Evolutionary conservation across 768 basidiomycete genomes (phyloP), one percentile per base, ranked within the genome.

Genomic region (Lenzites betulinus): DNA sequence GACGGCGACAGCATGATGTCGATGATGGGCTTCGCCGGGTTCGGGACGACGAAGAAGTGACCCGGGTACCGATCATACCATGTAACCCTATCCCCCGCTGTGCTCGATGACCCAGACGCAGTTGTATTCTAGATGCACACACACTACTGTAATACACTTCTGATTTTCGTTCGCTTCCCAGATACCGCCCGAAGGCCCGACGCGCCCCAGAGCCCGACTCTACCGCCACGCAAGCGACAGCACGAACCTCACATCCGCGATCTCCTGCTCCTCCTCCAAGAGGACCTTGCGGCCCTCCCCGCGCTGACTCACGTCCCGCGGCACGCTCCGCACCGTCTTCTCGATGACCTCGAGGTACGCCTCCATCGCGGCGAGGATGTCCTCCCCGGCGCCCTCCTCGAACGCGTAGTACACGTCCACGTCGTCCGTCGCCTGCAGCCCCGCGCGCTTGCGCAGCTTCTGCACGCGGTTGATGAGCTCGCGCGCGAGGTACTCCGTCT

Each of bases 391-490:
- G 25, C 86, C 90, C 15, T 83, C 82, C 67, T 89, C 87, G 71
- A 96, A 91, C 59, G 75, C 75, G 77, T 95, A 95, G 76, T 88
- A 95, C 41, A 97, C 83, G 54, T 92, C 82, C 28, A 98, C 87
- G 70, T 97, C 93, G 71, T 99, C 97, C 7, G 94, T 95, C 20
- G 96, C 89, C 74, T 95, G 93, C 64, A 98, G 79, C 15, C 95
- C 94, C 1, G 94, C 95, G 75, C 95, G 93, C 79, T 99, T 99
- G 67, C 97, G 83, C 61, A 98, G 78, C 72, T 92, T 93, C 78
- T 99, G 97, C 43, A 98, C 88, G 54, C 95, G 89, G 66, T 95
- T 96, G 64, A 90, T 89, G 64, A 98, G 74, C 74, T 96, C 93
- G 46, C 97, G 85, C 47, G 92, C 88, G 25, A 95, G 80, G 80